These are phyloP conservation scores for Plasmodium gonderi DNA, from an alignment of 169 alveolate genomes.

Conservation along the genomic window DNA sequence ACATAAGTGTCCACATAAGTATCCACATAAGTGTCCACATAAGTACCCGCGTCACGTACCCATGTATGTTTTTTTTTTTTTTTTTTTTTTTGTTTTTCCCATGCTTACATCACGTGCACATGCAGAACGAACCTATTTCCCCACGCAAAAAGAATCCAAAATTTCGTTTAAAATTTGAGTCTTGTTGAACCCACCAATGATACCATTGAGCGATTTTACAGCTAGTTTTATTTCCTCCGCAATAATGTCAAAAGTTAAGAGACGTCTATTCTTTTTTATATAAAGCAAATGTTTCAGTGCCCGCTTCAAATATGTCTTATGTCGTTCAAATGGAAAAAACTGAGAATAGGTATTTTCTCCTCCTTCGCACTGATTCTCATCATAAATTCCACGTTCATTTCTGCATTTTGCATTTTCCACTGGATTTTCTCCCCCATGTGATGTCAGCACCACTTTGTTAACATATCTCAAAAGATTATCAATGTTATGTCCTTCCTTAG, in stretches of 20 bases:
- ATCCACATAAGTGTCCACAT: too few relatives aligned
- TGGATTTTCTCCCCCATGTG: too few relatives aligned
- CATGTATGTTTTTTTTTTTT: not conserved
- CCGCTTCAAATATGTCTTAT: slow-evolving; percentile 16
- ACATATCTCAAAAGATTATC: not conserved
- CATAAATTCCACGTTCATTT: not conserved
- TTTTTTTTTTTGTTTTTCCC: not conserved
- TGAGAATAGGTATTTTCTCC: not conserved
- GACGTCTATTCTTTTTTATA: not conserved
- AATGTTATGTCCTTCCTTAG: slow-evolving; percentile 35
- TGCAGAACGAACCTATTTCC: not conserved
- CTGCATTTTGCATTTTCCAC: not conserved
- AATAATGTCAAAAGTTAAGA: slow-evolving; percentile 21
- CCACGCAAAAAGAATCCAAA: slow-evolving; percentile 29
- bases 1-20: too few relatives aligned
- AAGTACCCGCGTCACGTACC: not conserved
- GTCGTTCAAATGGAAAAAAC: slow-evolving; percentile 53
- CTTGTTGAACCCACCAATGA: slow-evolving; percentile 22
- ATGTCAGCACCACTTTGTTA: slow-evolving; percentile 8
- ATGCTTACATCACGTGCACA: not conserved
- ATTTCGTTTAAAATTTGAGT: slow-evolving; percentile 10
- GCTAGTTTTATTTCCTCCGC: slow-evolving; percentile 49
- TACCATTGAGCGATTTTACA: not conserved
- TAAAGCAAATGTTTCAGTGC: slow-evolving; percentile 19
- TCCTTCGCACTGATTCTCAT: not conserved